Conservation (phyloP, 2,329 filamentous ascomycete species). For the Colletotrichum chlorophyti region DNA sequence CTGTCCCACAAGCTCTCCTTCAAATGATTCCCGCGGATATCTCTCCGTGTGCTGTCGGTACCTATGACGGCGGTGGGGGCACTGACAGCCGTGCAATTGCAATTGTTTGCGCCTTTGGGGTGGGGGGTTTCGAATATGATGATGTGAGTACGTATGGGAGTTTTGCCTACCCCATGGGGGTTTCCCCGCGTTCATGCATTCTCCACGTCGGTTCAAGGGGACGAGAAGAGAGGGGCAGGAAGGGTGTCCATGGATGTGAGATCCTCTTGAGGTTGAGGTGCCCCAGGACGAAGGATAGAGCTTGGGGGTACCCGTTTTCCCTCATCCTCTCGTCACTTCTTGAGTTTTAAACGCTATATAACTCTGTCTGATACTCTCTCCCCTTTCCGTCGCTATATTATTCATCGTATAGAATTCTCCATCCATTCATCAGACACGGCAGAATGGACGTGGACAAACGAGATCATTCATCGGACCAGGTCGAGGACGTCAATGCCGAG, state of each 20-base stretch:
- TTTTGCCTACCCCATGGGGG: constrained; percentile 21
- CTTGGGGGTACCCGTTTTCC: not conserved
- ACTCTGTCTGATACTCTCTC: not conserved
- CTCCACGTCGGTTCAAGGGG: constrained; percentile 1
- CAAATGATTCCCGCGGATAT: too few species aligned
- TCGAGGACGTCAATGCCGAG: constrained; percentile 11
- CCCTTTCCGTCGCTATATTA: not conserved
- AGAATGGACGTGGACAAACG: constrained; percentile 8
- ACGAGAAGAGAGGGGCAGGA: not conserved
- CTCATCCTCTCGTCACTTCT: not conserved
- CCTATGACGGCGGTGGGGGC: not conserved
- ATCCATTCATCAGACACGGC: not conserved
- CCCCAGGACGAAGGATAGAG: not conserved
- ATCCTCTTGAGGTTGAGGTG: not conserved
- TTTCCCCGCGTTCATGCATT: constrained; percentile 14
- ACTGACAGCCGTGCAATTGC: not conserved
- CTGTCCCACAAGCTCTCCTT: constrained; percentile 7
- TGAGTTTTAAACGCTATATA: not conserved
- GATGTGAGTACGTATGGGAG: too few species aligned
- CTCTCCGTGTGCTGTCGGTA: not conserved
- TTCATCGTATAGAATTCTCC: too few species aligned
- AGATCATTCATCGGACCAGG: constrained; percentile 9
- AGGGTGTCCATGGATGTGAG: not conserved
- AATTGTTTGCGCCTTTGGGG: too few species aligned
- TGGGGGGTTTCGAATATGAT: too few species aligned